These are phyloP conservation scores for Eimeria sp. DNA, from an alignment of 169 alveolate species.

Conservation along the genomic window DNA sequence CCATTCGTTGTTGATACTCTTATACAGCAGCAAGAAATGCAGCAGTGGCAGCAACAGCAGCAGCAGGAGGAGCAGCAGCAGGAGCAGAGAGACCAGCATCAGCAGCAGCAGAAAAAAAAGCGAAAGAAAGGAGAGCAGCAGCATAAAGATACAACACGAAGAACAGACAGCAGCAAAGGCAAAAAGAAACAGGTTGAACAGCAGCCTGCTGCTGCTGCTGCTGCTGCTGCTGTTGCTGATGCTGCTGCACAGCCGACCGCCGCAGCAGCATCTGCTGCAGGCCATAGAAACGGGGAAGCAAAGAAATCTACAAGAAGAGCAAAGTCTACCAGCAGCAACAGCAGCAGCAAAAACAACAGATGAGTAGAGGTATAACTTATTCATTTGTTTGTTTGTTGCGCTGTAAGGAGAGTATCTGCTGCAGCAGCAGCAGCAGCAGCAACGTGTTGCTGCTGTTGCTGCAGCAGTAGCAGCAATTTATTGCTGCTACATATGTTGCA, in stretches of 20 bases:
- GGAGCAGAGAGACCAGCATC: neutral
- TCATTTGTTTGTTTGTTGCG: no score
- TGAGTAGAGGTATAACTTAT: no score
- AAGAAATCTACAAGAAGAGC: neutral
- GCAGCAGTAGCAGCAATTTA: neutral
- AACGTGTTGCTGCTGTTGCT: neutral
- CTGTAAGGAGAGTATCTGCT: no score
- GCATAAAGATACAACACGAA: no score
- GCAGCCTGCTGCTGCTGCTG: slow-evolving; percentile 57
- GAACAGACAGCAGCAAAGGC: no score
- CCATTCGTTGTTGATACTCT: slow-evolving; percentile 32
- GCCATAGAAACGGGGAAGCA: neutral
- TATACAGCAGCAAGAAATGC: slow-evolving; percentile 16
- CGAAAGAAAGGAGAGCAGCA: no score
- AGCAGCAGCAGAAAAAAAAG: neutral
- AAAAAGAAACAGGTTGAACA: neutral
- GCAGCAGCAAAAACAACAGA: neutral
- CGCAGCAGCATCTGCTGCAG: neutral
- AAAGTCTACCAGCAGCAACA: neutral
- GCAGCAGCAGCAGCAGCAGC: neutral
- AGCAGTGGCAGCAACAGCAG: slow-evolving; percentile 64
- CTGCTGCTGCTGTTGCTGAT: slow-evolving; percentile 46
- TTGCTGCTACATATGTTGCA: neutral
- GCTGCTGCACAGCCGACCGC: neutral
- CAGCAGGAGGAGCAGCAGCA: slow-evolving; percentile 13